phyloP scores from a whole-genome alignment of 169 alveolate species.

The Eimeria sp. region DNA sequence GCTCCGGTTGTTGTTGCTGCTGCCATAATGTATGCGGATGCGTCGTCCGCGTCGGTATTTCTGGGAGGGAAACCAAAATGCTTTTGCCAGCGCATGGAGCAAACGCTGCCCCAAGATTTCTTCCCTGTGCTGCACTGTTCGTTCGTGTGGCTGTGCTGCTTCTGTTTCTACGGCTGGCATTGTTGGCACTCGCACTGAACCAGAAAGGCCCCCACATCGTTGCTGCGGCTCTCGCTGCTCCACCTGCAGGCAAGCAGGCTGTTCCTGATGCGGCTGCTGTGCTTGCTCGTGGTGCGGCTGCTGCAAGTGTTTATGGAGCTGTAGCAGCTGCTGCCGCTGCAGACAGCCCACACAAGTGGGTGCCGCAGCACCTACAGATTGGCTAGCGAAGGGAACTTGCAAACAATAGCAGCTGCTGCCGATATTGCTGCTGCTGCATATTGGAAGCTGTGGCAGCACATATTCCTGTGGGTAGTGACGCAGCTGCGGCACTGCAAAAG shows the following conservation, averaged over 20 bases:
- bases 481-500: not conserved
- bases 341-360: slow-evolving; percentile 35
- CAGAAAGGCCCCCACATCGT: not conserved
- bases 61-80: not conserved
- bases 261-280: not conserved
- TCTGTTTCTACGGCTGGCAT: not conserved
- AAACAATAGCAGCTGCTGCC: not conserved
- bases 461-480: not conserved
- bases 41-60: not conserved
- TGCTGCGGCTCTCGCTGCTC: slow-evolving; percentile 20
- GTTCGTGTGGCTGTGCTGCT: slow-evolving; percentile 12
- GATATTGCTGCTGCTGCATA: slow-evolving; percentile 3
- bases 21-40: not conserved
- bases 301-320: not conserved
- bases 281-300: slow-evolving; percentile 7
- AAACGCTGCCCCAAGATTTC: not conserved
- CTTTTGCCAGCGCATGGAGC: not conserved
- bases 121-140: not conserved
- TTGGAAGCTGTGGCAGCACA: slow-evolving; percentile 14
- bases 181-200: not conserved
- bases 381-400: not conserved
- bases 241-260: not conserved
- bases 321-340: slow-evolving; percentile 32
- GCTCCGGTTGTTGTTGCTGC: not conserved
- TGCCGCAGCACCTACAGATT: not conserved